Base-by-base conservation (phyloP, 2,329 filamentous ascomycete genomes). In the Triangularia verruculosa region DNA sequence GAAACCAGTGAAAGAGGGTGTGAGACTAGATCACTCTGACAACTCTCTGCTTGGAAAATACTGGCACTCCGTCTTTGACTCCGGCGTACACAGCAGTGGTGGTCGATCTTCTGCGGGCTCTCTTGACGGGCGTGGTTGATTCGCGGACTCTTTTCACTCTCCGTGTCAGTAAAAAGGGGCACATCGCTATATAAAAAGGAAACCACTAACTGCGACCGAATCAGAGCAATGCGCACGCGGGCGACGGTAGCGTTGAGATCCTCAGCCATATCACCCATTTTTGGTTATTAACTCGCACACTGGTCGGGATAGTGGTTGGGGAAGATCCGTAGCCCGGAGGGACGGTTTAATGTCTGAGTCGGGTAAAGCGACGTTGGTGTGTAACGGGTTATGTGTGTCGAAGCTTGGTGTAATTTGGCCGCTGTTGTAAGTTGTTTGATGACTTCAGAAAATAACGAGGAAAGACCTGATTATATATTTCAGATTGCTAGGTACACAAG, bases 171-270 rank as follows among this genome's bases (percentile, higher is more conserved):
- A 34, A 54, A 54, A 61, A 17, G 32, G 20, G 53, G n/a, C 22
- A n/a, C 39, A 20, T 4, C 25, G 9, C 7, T 54, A 54, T 54
- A 27, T 47, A 25, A 55, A 55, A 55, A 12, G 25, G 54, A n/a
- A n/a, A 20, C 58, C 30, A 77, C 81, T 69, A 73, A 83, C 80
- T 80, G 74, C 53, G 76, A 78, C 71, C 81, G 78, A 34, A 82
- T 71, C 27, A 81, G 75, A 27, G 79, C 80, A 65, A 84, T 78
- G 66, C 81, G 79, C 64, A 83, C 74, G 59, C 79, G 78, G 62
- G 78, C 75, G 34, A 83, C 70, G 39, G 78, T 74, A 34, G 74
- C 70, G 66, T 79, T 77, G 47, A 82, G 69, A 54, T 75, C 72
- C 55, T 80, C 77, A 22, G 57, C 57, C 43, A 76, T 9, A 20